A percentile compares a stretch with the other conserved stretches of the same genome.
These are phyloP conservation scores for Erythrobasidium hasegawianum DNA, from an alignment of 1,284 basidiomycete species.

Conservation along the genomic window DNA sequence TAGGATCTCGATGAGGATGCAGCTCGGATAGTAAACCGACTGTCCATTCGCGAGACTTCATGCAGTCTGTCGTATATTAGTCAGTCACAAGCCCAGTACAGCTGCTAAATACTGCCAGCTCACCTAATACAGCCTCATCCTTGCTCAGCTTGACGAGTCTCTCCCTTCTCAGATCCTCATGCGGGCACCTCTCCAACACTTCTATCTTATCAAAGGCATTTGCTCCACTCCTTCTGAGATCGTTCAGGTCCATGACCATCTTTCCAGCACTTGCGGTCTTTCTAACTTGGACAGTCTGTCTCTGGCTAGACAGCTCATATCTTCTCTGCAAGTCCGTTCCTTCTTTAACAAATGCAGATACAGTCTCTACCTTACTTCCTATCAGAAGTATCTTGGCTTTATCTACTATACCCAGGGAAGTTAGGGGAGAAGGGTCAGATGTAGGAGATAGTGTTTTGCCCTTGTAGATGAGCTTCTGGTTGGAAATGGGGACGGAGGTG, in stretches of 20 bases:
- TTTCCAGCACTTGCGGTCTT: conserved; percentile 9
- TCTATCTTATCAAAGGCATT: conserved; percentile 37
- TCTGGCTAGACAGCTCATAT: conserved; percentile 32
- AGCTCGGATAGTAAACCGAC: conserved; percentile 67
- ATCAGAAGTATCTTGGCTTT: conserved; percentile 38
- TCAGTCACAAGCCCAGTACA: not conserved
- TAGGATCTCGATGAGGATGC: conserved; percentile 67
- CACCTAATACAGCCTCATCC: conserved; percentile 39
- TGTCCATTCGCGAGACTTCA: conserved; percentile 35
- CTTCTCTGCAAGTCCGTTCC: conserved; percentile 22
- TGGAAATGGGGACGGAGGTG: conserved; percentile 33
- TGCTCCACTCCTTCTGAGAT: conserved; percentile 19
- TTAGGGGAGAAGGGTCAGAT: conserved; percentile 1
- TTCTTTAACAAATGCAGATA: conserved; percentile 32
- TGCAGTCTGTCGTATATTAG: conserved; percentile 26
- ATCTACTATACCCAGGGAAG: not conserved
- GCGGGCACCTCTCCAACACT: conserved; percentile 37
- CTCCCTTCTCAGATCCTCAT: conserved; percentile 29
- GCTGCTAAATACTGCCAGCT: too few relatives aligned
- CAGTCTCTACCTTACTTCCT: conserved; percentile 25
- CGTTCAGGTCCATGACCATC: conserved; percentile 29
- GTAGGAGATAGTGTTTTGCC: conserved; percentile 31
- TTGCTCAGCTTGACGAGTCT: conserved; percentile 37
- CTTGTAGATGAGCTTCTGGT: conserved; percentile 38
- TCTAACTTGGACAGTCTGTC: conserved; percentile 8